phyloP scores from a whole-genome alignment of 1,139 yeast species.

The Candida mesenterica region DNA sequence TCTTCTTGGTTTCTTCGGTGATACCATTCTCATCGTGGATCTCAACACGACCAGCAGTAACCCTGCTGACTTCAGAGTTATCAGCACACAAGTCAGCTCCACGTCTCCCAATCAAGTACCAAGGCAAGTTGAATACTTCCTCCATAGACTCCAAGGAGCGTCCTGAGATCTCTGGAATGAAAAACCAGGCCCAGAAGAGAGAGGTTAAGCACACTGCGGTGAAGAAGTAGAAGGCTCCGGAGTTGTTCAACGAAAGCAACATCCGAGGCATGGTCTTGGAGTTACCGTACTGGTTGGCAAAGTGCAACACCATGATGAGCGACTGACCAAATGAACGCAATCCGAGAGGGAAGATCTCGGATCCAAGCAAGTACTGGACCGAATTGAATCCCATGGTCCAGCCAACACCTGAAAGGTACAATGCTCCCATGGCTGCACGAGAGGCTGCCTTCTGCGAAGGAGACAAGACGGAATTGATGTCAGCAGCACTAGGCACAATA shows the following conservation, averaged over 20 bases:
- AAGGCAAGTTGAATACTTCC: slow-evolving; percentile 26
- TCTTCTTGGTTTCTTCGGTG: too few relatives aligned
- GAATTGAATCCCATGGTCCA: slow-evolving; percentile 28
- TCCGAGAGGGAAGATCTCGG: slow-evolving; percentile 25
- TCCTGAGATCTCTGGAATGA: slow-evolving; percentile 24
- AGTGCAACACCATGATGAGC: slow-evolving; percentile 24
- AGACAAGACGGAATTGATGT: slow-evolving; percentile 12
- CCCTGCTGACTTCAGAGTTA: slow-evolving; percentile 19
- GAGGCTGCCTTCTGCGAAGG: slow-evolving; percentile 17
- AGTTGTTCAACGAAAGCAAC: slow-evolving; percentile 19
- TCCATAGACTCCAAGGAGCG: slow-evolving; percentile 26
- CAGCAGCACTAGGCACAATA: slow-evolving; percentile 21
- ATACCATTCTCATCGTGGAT: too few relatives aligned
- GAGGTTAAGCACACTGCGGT: slow-evolving; percentile 15
- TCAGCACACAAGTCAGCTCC: slow-evolving; percentile 25
- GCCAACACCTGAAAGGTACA: slow-evolving; percentile 23
- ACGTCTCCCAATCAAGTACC: slow-evolving; percentile 25
- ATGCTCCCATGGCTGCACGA: slow-evolving; percentile 22
- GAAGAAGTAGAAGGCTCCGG: slow-evolving; percentile 23
- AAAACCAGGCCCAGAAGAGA: slow-evolving; percentile 25
- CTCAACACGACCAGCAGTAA: slow-evolving; percentile 1
- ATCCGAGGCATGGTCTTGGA: slow-evolving; percentile 24
- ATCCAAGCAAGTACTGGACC: slow-evolving; percentile 24
- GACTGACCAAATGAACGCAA: slow-evolving; percentile 24
- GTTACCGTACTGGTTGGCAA: slow-evolving; percentile 26